These are phyloP conservation scores for Teratosphaeria nubilosa DNA, from an alignment of 2,329 filamentous ascomycete species.

Conservation along the genomic window DNA sequence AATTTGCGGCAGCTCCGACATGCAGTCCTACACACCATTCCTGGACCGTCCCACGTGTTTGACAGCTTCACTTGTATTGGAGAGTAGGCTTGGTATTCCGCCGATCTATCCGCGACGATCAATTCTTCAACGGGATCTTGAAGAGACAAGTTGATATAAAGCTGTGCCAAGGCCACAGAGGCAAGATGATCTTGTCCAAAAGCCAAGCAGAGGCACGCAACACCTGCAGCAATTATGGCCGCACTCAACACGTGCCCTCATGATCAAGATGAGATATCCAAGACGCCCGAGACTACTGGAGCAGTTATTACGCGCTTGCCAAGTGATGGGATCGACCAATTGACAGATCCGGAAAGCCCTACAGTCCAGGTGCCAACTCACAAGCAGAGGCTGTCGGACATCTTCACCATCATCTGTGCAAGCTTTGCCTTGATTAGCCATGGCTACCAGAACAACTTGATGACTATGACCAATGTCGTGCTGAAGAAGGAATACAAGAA, in stretches of 20 bases:
- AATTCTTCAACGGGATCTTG: background rate
- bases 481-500: conserved; percentile 17
- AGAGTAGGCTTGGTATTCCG: background rate
- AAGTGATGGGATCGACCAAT: background rate
- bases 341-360: conserved; percentile 1
- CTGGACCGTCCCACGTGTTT: background rate
- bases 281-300: background rate
- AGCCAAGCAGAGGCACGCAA: background rate
- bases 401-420: conserved; percentile 16
- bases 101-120: background rate
- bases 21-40: background rate
- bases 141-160: background rate
- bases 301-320: background rate
- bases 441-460: conserved; percentile 28
- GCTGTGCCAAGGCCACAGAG: background rate
- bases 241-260: background rate
- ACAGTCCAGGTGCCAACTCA: conserved; percentile 3
- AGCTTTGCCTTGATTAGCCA: conserved; percentile 25
- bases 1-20: background rate
- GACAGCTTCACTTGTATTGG: background rate
- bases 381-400: conserved; percentile 7
- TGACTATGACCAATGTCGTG: conserved; percentile 27
- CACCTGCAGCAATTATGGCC: background rate
- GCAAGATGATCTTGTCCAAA: background rate
- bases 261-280: background rate